A percentile compares a stretch with the other conserved stretches of the same genome.
phyloP scores from a whole-genome alignment of 257 asterid genomes.

The Solanum tacnaense region DNA sequence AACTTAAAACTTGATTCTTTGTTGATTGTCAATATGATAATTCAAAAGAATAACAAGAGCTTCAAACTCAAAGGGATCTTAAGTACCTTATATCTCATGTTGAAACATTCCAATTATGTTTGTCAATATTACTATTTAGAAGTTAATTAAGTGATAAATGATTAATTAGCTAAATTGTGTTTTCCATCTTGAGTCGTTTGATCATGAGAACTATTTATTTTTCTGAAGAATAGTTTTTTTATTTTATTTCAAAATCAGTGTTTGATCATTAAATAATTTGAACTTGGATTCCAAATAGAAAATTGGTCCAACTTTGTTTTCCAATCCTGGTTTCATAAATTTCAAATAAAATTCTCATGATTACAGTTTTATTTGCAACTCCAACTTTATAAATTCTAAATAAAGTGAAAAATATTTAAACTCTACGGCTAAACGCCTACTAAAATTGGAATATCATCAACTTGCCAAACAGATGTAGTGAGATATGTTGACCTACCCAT shows the following conservation, averaged over 20 bases:
- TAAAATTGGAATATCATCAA: not conserved
- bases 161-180: not conserved
- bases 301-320: not conserved
- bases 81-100: not conserved
- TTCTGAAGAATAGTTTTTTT: not conserved
- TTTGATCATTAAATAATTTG: not conserved
- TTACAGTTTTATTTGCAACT: not conserved
- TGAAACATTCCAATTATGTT: too few relatives aligned
- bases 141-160: not conserved
- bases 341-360: not conserved
- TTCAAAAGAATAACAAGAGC: not conserved
- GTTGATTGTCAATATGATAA: not conserved
- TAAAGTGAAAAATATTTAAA: not conserved
- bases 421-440: not conserved
- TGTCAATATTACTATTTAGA: not conserved
- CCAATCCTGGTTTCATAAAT: not conserved
- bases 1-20: not conserved
- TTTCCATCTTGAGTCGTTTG: not conserved
- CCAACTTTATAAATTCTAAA: not conserved
- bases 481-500: not conserved
- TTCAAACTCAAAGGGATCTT: not conserved
- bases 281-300: not conserved
- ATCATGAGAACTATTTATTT: not conserved
- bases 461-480: not conserved
- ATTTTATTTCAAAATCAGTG: not conserved